A percentile compares a stretch with the other conserved stretches of the same genome.
phyloP scores from a whole-genome alignment of 495 filamentous ascomycete species.

The Trichocladium uniseriatum region DNA sequence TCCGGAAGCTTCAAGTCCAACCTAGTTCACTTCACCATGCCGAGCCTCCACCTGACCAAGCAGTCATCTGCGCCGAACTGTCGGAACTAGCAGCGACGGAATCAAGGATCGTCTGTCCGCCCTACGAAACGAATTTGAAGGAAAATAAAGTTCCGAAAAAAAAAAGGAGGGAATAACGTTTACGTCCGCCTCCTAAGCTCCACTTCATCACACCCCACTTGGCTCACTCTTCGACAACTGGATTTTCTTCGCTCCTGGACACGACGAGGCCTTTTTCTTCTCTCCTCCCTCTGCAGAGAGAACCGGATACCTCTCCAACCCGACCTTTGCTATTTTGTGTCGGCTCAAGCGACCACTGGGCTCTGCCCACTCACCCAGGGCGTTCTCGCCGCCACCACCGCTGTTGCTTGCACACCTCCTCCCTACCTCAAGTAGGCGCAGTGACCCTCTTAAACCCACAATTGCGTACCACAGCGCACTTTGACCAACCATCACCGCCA shows the following conservation, averaged over 20 bases:
- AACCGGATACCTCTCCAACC: slow-evolving; percentile 5
- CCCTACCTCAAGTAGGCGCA: too few relatives aligned
- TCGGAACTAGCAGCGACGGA: slow-evolving; percentile 10
- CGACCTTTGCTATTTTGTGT: slow-evolving; percentile 22
- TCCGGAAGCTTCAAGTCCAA: neutral
- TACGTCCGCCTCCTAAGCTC: slow-evolving; percentile 1
- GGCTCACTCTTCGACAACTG: slow-evolving; percentile 5
- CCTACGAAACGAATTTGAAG: neutral
- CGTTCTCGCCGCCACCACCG: slow-evolving; percentile 26
- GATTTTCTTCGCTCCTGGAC: slow-evolving; percentile 8
- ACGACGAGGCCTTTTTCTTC: slow-evolving; percentile 3
- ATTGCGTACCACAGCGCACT: slow-evolving; percentile 15
- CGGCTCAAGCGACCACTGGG: slow-evolving; percentile 15
- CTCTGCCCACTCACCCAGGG: slow-evolving; percentile 25
- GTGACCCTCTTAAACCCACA: slow-evolving; percentile 14
- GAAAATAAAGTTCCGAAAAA: neutral
- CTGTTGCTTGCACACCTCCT: slow-evolving; percentile 30
- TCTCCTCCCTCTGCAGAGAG: slow-evolving; percentile 2
- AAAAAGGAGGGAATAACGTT: slow-evolving; percentile 3
- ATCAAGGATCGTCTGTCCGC: neutral
- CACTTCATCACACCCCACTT: slow-evolving; percentile 10
- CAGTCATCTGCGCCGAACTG: slow-evolving; percentile 15
- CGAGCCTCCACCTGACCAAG: slow-evolving; percentile 11
- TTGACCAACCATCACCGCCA: slow-evolving; percentile 7
- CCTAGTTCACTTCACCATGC: slow-evolving; percentile 7